Percentiles rank a stretch among this genome's conserved stretches.
Evolutionary conservation across 169 alveolate species (phyloP).

Genomic region (Eimeria maxima): DNA sequence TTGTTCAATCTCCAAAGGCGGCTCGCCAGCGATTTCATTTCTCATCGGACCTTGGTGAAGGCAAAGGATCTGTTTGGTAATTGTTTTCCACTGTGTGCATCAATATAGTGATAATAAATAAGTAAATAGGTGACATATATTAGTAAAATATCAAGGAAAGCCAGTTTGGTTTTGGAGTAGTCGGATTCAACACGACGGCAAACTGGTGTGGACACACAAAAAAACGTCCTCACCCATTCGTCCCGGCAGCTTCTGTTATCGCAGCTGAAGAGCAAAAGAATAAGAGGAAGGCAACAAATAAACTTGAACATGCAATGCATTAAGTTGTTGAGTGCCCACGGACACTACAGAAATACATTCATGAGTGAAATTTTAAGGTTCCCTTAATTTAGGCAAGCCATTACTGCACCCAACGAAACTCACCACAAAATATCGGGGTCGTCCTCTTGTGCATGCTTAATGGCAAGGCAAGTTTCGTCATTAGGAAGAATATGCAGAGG

Average conservation of each 20-base stretch:
- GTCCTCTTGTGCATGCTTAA: slow-evolving; percentile 52
- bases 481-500: slow-evolving; percentile 81
- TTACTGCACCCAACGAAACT: not conserved
- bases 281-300: not conserved
- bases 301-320: not conserved
- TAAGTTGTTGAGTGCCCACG: not conserved
- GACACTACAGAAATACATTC: too few relatives aligned
- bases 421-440: slow-evolving; percentile 66
- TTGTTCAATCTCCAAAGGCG: slow-evolving; percentile 82
- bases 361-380: too few relatives aligned
- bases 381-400: too few relatives aligned
- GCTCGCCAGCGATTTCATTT: slow-evolving; percentile 83
- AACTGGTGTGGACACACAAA: not conserved
- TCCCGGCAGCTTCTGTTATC: slow-evolving; percentile 79
- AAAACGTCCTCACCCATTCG: slow-evolving; percentile 72
- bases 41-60: slow-evolving; percentile 83
- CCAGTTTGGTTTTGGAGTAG: too few relatives aligned
- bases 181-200: too few relatives aligned
- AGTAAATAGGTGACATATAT: not conserved
- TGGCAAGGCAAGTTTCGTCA: slow-evolving; percentile 58
- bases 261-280: slow-evolving; percentile 51
- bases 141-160: not conserved
- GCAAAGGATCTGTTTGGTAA: slow-evolving; percentile 80
- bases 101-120: not conserved
- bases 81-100: slow-evolving; percentile 70